Base-by-base conservation (phyloP, 768 basidiomycete species). In the Calocera cornea region DNA sequence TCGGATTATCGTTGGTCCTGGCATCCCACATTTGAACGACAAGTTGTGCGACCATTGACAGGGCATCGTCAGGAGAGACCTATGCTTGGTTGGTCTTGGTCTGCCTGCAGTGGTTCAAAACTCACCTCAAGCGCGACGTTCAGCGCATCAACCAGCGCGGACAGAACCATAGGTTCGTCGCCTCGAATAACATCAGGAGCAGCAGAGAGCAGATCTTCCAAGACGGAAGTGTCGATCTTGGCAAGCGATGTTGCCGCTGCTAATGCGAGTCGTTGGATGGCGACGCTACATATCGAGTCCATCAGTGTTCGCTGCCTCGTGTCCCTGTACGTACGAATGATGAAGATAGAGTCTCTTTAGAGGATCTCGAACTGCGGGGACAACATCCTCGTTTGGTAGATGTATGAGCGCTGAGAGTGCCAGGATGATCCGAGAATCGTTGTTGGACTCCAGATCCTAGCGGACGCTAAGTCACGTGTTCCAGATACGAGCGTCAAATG, bases 331-430 rank as follows among this genome's bases (percentile, higher is more conserved):
- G 84, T 80, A 92, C 91, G 87, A 86, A 71, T 83, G 82, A 73
- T 91, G 87, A 36, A 83, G 84, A 22, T 92, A 79, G 12, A 93
- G 79, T 67, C 85, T 81, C 40, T 82, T 80, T 5, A 93, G 75
- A 64, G 84, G 85, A 24, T 80, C 76, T 72, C 88, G 86, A 2
- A 92, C 82, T 1, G 91, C 91, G 14, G 91, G 90, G 66, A 90
- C 82, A 64, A 88, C 81, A 68, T 89, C 86, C 71, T 84, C 82
- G 16, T 81, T 86, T 1, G 86, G 82, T 19, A 79, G 80, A 54
- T 82, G 79, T 67, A 87, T 84, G 49, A 92, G 79, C 60, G 81
- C 82, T 71, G 90, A 87, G 49, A 92, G 78, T 19, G 90, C 89
- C 36, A 92, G 80, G 70, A 84, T 87, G 68, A 91, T 85, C 16